Conservation (phyloP, 2,329 filamentous ascomycete genomes). For the Fusarium mundagurra region DNA sequence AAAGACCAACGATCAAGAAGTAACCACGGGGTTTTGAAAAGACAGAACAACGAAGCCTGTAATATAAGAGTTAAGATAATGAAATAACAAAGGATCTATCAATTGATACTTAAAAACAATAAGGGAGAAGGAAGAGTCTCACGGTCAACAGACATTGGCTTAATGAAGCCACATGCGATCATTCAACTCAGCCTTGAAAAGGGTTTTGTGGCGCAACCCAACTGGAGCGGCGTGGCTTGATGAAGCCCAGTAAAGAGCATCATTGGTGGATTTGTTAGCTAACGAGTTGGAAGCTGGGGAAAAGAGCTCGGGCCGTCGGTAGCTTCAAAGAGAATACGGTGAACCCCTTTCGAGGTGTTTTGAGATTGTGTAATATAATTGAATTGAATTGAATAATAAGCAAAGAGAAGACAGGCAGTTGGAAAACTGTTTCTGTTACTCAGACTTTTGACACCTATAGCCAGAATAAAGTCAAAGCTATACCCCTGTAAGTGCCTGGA, state of each 20-base stretch:
- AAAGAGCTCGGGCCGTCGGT: slow-evolving; percentile 30
- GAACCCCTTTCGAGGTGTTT: slow-evolving; percentile 12
- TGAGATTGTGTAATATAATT: neutral
- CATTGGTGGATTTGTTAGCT: slow-evolving; percentile 21
- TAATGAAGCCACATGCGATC: slow-evolving; percentile 27
- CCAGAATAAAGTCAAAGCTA: neutral
- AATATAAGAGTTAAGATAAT: neutral
- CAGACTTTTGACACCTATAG: neutral
- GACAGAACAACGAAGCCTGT: neutral
- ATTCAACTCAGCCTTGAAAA: slow-evolving; percentile 30
- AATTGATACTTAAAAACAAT: neutral
- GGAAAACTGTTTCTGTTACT: neutral
- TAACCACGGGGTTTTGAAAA: neutral
- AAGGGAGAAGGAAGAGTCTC: slow-evolving; percentile 13
- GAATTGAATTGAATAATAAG: neutral
- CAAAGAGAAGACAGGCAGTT: neutral
- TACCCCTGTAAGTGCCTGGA: neutral
- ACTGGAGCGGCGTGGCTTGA: slow-evolving; percentile 8
- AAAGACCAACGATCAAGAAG: neutral
- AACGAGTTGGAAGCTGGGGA: slow-evolving; percentile 1
- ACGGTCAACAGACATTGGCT: slow-evolving; percentile 10
- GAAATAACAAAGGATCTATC: neutral
- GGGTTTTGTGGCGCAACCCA: slow-evolving; percentile 15
- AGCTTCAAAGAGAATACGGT: slow-evolving; percentile 1
- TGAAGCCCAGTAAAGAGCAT: neutral